Conservation (phyloP, 2,329 filamentous ascomycete species). For the Atkinsonella texensis region DNA sequence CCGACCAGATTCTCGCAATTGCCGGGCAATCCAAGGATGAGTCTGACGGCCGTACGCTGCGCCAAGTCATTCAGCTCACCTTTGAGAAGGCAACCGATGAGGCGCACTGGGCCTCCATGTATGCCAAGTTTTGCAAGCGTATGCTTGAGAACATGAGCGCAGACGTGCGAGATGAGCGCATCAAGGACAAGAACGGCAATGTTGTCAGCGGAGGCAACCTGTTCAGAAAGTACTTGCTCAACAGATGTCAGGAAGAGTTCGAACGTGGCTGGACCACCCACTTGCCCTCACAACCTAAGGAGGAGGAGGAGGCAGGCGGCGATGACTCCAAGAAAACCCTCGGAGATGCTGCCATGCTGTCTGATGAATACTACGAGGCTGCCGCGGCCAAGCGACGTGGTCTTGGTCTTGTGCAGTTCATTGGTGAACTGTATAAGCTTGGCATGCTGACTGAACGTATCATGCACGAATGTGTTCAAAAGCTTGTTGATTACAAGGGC, state of each 20-base stretch:
- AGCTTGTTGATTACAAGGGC: constrained; percentile 89
- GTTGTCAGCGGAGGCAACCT: constrained; percentile 85
- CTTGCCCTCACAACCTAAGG: constrained; percentile 53
- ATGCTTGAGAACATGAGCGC: constrained; percentile 94
- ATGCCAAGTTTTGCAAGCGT: constrained; percentile 94
- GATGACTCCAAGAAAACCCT: constrained; percentile 34
- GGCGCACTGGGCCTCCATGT: constrained; percentile 97
- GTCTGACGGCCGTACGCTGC: constrained; percentile 81
- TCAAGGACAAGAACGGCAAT: constrained; percentile 79
- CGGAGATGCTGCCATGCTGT: constrained; percentile 70
- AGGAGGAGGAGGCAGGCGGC: constrained; percentile 59
- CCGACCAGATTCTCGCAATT: constrained; percentile 85
- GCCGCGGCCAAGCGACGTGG: constrained; percentile 93
- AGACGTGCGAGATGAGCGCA: constrained; percentile 90
- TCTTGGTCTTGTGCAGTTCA: constrained; percentile 96
- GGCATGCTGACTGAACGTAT: constrained; percentile 98
- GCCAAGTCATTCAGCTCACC: constrained; percentile 96
- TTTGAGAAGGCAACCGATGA: constrained; percentile 99
- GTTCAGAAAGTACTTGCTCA: constrained; percentile 97
- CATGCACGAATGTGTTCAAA: constrained; percentile 98
- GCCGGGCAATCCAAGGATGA: constrained; percentile 94
- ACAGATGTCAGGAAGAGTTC: constrained; percentile 97
- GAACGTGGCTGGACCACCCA: constrained; percentile 95
- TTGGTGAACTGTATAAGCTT: constrained; percentile 97
- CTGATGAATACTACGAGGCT: constrained; percentile 91